A percentile compares a stretch with the other conserved stretches of the same genome.
phyloP scores from a whole-genome alignment of 306 rosid genomes.

The Dalbergia cultrata region DNA sequence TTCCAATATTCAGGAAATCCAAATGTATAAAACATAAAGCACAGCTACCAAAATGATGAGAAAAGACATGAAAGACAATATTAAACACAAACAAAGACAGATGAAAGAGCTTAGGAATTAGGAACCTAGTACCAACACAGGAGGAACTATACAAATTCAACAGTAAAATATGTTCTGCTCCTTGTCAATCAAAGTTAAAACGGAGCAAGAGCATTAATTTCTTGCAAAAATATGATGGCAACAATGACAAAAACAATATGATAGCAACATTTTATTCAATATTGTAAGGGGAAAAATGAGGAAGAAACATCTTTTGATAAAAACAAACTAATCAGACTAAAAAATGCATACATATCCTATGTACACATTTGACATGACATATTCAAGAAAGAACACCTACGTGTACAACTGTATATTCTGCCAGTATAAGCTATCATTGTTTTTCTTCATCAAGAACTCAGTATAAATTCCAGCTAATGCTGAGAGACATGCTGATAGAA shows the following conservation, averaged over 20 bases:
- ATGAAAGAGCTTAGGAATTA: constrained; percentile 16
- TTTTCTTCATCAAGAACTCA: constrained; percentile 96
- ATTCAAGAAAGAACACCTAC: constrained; percentile 67
- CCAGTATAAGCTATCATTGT: constrained; percentile 95
- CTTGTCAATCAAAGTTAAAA: constrained; percentile 28
- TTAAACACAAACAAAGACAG: constrained; percentile 1
- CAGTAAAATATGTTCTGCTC: constrained; percentile 19
- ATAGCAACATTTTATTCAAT: constrained; percentile 21
- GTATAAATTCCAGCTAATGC: constrained; percentile 97
- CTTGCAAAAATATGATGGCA: neutral
- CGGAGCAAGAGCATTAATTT: neutral
- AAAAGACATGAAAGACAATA: neutral
- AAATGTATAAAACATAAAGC: constrained; percentile 9
- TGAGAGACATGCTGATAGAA: constrained; percentile 93
- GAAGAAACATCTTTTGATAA: constrained; percentile 20
- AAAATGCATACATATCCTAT: neutral
- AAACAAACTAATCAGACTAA: constrained; percentile 54
- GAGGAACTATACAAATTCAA: constrained; percentile 11
- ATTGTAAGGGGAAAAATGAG: neutral
- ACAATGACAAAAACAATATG: neutral
- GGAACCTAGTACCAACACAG: constrained; percentile 4
- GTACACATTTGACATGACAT: constrained; percentile 25
- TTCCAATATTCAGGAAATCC: constrained; percentile 15
- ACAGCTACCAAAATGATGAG: neutral
- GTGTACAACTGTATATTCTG: constrained; percentile 95